A percentile compares a stretch with the other conserved stretches of the same genome.
Evolutionary conservation across 1,284 basidiomycete genomes (phyloP).

Genomic region (Irpex sp.): DNA sequence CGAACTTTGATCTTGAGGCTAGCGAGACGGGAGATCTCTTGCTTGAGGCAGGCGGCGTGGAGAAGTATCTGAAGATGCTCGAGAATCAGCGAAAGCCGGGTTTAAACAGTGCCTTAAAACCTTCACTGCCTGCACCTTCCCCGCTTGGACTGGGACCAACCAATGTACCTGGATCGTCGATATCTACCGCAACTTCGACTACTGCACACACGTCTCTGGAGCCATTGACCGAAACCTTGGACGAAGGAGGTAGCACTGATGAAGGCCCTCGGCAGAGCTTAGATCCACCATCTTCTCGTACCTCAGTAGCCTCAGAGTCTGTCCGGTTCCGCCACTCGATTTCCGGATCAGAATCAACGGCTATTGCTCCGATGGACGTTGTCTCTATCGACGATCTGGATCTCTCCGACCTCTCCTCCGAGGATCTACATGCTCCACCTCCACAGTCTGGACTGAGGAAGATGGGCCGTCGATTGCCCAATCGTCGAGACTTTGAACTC

Average conservation of each 20-base stretch:
- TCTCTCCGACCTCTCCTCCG: constrained; percentile 67
- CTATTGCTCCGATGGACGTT: constrained; percentile 44
- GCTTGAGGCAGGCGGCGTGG: constrained; percentile 57
- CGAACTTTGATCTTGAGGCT: constrained; percentile 67
- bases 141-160: neutral
- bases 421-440: constrained; percentile 23
- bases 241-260: constrained; percentile 5
- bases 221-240: constrained; percentile 5
- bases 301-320: neutral
- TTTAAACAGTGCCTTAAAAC: neutral
- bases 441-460: constrained; percentile 51
- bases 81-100: constrained; percentile 29
- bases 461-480: constrained; percentile 55
- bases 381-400: constrained; percentile 75
- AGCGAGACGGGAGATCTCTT: constrained; percentile 55
- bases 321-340: neutral
- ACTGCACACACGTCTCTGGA: neutral
- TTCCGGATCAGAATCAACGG: neutral
- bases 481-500: constrained; percentile 75
- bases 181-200: neutral
- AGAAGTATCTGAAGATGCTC: constrained; percentile 62
- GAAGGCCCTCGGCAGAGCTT: neutral
- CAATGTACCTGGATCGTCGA: neutral
- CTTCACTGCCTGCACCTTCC: constrained; percentile 13
- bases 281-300: neutral